Conservation (phyloP, 371 early-diverging fungal genomes). For the Mucor ambiguus region DNA sequence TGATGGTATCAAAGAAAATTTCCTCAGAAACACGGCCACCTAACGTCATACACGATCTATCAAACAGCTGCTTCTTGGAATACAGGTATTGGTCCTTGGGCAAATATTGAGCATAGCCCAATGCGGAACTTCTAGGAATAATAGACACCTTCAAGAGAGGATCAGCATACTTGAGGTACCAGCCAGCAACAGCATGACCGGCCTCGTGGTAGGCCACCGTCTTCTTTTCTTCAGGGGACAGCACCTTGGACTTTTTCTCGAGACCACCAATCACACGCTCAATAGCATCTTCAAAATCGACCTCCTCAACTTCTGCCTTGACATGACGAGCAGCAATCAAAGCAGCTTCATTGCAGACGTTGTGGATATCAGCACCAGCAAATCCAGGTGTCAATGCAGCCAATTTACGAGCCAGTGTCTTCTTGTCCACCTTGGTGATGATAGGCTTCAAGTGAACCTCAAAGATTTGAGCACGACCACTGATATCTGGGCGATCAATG, state of each 20-base stretch:
- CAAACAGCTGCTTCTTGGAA: slow-evolving; percentile 88
- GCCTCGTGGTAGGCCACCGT: slow-evolving; percentile 99
- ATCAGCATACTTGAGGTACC: slow-evolving; percentile 94
- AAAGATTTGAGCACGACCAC: slow-evolving; percentile 95
- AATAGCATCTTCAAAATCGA: slow-evolving; percentile 96
- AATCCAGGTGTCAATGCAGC: slow-evolving; percentile 97
- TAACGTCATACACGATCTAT: slow-evolving; percentile 97
- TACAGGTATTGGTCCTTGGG: slow-evolving; percentile 96
- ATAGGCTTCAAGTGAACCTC: slow-evolving; percentile 95
- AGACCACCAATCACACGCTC: slow-evolving; percentile 98
- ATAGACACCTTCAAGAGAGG: slow-evolving; percentile 97
- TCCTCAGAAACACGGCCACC: slow-evolving; percentile 94
- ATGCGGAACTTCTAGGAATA: slow-evolving; percentile 93
- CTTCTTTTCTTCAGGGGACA: slow-evolving; percentile 97
- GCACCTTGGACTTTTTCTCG: slow-evolving; percentile 95
- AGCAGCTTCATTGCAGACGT: slow-evolving; percentile 99
- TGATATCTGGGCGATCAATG: slow-evolving; percentile 96
- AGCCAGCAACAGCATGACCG: slow-evolving; percentile 97
- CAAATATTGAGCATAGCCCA: slow-evolving; percentile 98
- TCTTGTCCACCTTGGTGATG: slow-evolving; percentile 80
- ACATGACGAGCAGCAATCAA: slow-evolving; percentile 90
- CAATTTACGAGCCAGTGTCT: slow-evolving; percentile 73
- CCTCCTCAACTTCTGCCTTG: slow-evolving; percentile 71
- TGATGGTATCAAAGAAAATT: slow-evolving; percentile 88
- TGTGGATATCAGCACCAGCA: slow-evolving; percentile 96